Percentiles rank a stretch among this genome's conserved stretches.
Conservation (phyloP, 129 eudicot genomes). For the Pulicaria dysenterica region DNA sequence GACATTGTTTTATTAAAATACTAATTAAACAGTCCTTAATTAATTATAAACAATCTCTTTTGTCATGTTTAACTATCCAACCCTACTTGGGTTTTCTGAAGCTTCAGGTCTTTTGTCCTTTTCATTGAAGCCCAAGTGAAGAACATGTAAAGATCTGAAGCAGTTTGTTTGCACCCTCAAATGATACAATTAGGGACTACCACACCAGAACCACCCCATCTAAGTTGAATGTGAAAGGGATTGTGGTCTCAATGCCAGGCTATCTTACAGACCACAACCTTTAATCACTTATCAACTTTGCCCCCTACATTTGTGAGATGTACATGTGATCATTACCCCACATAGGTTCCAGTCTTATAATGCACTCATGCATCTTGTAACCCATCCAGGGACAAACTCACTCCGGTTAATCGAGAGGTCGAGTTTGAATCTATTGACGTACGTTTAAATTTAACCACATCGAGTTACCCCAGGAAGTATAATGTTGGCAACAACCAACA, state of each 20-base stretch:
- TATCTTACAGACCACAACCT: not conserved
- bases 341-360: not conserved
- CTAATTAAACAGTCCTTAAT: too few relatives aligned
- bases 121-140: not conserved
- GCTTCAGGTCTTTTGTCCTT: not conserved
- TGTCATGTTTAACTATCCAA: too few relatives aligned
- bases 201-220: not conserved
- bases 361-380: not conserved
- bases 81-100: too few relatives aligned
- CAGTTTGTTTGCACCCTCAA: not conserved
- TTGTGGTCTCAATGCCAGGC: not conserved
- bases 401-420: not conserved
- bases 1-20: too few relatives aligned
- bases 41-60: too few relatives aligned
- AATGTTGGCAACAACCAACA: too few relatives aligned
- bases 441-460: too few relatives aligned
- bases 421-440: not conserved
- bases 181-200: conserved; percentile 8
- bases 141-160: not conserved
- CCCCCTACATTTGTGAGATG: not conserved
- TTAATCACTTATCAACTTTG: not conserved
- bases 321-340: conserved; percentile 25
- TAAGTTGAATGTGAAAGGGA: not conserved
- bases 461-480: too few relatives aligned
- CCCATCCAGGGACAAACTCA: not conserved